Evolutionary conservation across 73 alveolate genomes (phyloP).

Genomic region (Uronychia binucleata): DNA sequence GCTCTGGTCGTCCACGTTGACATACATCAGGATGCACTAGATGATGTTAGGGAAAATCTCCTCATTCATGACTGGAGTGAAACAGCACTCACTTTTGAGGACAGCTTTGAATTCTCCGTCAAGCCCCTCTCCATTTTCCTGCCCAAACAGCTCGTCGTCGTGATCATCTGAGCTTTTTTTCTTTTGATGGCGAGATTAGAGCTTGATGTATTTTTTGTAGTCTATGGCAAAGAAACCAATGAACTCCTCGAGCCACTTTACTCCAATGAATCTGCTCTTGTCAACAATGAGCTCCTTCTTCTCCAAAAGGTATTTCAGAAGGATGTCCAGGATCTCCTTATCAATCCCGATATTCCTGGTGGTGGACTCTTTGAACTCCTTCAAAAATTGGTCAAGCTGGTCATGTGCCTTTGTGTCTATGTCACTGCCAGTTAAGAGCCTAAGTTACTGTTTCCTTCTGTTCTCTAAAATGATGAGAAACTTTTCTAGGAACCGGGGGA

Average conservation of each 20-base stretch:
- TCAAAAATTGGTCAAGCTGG: constrained; percentile 40
- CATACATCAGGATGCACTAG: constrained; percentile 37
- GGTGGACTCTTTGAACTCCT: constrained; percentile 38
- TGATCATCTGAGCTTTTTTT: neutral
- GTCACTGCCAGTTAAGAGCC: constrained; percentile 35
- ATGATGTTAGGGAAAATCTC: constrained; percentile 46
- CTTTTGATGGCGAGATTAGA: neutral
- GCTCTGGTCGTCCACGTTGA: constrained; percentile 16
- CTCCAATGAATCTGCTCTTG: constrained; percentile 21
- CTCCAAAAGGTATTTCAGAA: constrained; percentile 39
- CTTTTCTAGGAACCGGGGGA: constrained; percentile 59
- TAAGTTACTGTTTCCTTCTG: neutral
- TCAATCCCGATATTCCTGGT: constrained; percentile 49
- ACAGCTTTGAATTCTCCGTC: constrained; percentile 11
- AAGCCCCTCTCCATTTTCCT: neutral
- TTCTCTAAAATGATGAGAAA: constrained; percentile 35
- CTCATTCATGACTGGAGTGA: constrained; percentile 22
- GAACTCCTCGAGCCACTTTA: constrained; percentile 62
- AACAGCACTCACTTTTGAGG: neutral
- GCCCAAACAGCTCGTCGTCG: neutral
- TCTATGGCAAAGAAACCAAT: constrained; percentile 50
- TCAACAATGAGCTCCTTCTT: constrained; percentile 25
- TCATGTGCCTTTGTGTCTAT: constrained; percentile 40
- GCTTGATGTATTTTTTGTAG: neutral
- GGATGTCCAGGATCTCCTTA: constrained; percentile 35